Evolutionary conservation across 2,329 filamentous ascomycete genomes (phyloP).

Genomic region (Penicillium sp.): DNA sequence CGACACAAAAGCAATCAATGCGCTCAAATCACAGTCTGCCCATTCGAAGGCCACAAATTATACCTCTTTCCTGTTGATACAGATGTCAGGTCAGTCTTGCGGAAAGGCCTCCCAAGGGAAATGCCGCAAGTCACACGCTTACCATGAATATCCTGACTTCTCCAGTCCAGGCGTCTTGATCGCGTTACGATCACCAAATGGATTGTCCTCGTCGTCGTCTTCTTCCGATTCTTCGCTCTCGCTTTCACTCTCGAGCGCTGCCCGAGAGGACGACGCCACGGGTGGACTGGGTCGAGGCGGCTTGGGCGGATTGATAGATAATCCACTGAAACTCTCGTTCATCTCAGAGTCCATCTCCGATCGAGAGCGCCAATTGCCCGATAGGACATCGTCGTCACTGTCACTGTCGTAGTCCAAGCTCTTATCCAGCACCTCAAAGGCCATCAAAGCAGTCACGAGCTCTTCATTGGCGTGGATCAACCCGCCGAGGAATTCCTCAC

Average conservation of each 20-base stretch:
- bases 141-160: slow-evolving; percentile 31
- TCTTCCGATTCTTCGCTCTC: slow-evolving; percentile 52
- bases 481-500: slow-evolving; percentile 84
- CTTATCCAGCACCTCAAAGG: slow-evolving; percentile 84
- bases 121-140: slow-evolving; percentile 9
- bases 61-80: background rate
- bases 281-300: slow-evolving; percentile 49
- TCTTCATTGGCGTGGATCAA: slow-evolving; percentile 92
- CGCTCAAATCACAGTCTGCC: too few relatives aligned
- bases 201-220: slow-evolving; percentile 76
- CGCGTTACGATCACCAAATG: slow-evolving; percentile 78
- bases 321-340: slow-evolving; percentile 29
- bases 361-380: slow-evolving; percentile 26
- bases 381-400: slow-evolving; percentile 52
- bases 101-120: too few relatives aligned
- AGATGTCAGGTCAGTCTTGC: too few relatives aligned
- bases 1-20: background rate
- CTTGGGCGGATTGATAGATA: slow-evolving; percentile 32
- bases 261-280: slow-evolving; percentile 16
- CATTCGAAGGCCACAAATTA: too few relatives aligned
- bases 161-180: slow-evolving; percentile 32
- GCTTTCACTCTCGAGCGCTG: slow-evolving; percentile 48
- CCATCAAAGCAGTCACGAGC: slow-evolving; percentile 87
- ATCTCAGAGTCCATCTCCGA: slow-evolving; percentile 22
- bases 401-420: slow-evolving; percentile 57